Conservation (phyloP, 1,284 basidiomycete species). For the Leccinum griseonigrum region DNA sequence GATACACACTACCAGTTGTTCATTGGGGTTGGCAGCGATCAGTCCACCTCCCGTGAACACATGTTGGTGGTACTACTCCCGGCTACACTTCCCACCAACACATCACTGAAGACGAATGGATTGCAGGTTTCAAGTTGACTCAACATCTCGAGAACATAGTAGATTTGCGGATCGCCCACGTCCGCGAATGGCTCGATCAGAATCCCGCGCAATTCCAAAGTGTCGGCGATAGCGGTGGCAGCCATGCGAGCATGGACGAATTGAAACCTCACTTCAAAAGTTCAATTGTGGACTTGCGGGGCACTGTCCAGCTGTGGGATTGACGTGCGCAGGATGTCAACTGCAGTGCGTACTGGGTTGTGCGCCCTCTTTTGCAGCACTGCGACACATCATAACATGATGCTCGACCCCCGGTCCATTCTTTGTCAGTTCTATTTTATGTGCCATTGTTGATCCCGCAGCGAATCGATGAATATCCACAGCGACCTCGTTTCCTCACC, state of each 20-base stretch:
- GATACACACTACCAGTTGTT: conserved; percentile 40
- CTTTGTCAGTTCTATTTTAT: conserved; percentile 56
- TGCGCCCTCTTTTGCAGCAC: conserved; percentile 46
- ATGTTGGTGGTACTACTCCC: conserved; percentile 26
- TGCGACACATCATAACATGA: conserved; percentile 91
- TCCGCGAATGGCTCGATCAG: conserved; percentile 47
- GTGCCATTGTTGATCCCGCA: conserved; percentile 11
- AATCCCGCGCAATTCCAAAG: conserved; percentile 48
- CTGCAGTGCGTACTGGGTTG: conserved; percentile 46
- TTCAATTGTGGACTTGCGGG: conserved; percentile 41
- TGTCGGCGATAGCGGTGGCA: conserved; percentile 1
- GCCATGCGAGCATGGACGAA: conserved; percentile 44
- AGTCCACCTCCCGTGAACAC: conserved; percentile 29
- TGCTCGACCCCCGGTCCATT: conserved; percentile 80
- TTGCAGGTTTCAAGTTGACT: conserved; percentile 33
- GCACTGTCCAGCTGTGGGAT: conserved; percentile 48
- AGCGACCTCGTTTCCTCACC: conserved; percentile 78
- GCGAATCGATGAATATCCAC: conserved; percentile 17
- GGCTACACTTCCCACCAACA: conserved; percentile 30
- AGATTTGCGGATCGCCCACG: conserved; percentile 42
- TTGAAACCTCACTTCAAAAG: conserved; percentile 44
- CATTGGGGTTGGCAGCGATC: conserved; percentile 28
- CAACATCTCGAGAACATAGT: conserved; percentile 38
- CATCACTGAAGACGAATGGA: conserved; percentile 42
- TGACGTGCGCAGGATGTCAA: conserved; percentile 46